phyloP scores from a whole-genome alignment of 768 basidiomycete species.

The Agaricus subrufescens region DNA sequence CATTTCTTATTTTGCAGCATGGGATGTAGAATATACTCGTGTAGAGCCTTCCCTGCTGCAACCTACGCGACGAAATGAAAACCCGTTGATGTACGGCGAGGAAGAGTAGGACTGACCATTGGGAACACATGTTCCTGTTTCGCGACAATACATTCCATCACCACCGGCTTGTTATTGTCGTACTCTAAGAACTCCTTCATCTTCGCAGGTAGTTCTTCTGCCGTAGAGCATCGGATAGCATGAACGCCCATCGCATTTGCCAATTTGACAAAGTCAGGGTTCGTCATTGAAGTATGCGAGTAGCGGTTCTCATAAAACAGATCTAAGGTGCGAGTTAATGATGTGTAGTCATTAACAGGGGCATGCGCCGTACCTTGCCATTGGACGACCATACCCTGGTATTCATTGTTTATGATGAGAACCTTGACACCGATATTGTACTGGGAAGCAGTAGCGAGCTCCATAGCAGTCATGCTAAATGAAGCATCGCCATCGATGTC shows the following conservation, averaged over 20 bases:
- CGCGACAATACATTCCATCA: slow-evolving; percentile 89
- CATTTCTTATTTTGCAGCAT: neutral
- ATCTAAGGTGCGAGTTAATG: slow-evolving; percentile 34
- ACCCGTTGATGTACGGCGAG: neutral
- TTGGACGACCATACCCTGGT: slow-evolving; percentile 99
- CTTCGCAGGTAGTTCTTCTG: slow-evolving; percentile 81
- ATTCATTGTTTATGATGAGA: slow-evolving; percentile 90
- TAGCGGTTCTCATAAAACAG: slow-evolving; percentile 97
- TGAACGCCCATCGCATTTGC: slow-evolving; percentile 91
- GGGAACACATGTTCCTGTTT: slow-evolving; percentile 87
- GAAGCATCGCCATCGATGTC: slow-evolving; percentile 98
- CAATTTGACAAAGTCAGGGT: slow-evolving; percentile 91
- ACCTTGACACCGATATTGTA: slow-evolving; percentile 94
- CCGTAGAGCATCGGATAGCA: slow-evolving; percentile 68
- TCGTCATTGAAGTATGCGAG: slow-evolving; percentile 93
- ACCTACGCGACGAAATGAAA: slow-evolving; percentile 38
- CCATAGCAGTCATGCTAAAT: slow-evolving; percentile 99
- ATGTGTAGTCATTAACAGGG: too few species aligned
- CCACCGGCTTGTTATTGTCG: slow-evolving; percentile 77
- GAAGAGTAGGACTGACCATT: slow-evolving; percentile 49
- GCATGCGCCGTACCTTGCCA: slow-evolving; percentile 76
- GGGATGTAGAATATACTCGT: slow-evolving; percentile 43
- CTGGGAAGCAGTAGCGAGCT: slow-evolving; percentile 90
- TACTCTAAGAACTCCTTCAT: slow-evolving; percentile 99
- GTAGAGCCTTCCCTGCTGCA: slow-evolving; percentile 89